Conservation (phyloP, 2,329 filamentous ascomycete species). For the Colletotrichum viniferum region DNA sequence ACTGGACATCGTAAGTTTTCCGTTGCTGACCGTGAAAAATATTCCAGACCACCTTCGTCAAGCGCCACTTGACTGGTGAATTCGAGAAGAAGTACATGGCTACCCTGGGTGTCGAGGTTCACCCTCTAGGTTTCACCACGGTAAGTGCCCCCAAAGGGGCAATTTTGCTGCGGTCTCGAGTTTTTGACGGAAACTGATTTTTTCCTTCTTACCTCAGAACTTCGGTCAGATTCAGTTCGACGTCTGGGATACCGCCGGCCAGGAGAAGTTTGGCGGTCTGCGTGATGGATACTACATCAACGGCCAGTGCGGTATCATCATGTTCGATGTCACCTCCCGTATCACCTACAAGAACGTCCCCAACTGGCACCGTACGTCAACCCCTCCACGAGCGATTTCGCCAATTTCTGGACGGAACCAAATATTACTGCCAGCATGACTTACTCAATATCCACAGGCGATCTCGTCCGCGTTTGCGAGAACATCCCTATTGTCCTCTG, state of each 20-base stretch:
- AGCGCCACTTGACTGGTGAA: constrained; percentile 99
- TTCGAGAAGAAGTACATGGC: constrained; percentile 99
- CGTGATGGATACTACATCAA: constrained; percentile 99
- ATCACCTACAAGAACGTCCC: constrained; percentile 99
- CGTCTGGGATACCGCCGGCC: constrained; percentile 98
- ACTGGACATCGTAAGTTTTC: neutral
- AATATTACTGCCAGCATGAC: neutral
- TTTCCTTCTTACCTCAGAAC: constrained; percentile 70
- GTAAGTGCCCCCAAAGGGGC: constrained; percentile 63
- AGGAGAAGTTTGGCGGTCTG: constrained; percentile 99
- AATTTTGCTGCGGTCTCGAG: neutral
- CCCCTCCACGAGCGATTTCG: neutral
- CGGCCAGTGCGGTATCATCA: constrained; percentile 99
- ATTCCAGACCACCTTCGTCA: constrained; percentile 96
- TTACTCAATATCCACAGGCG: constrained; percentile 62
- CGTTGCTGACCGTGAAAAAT: constrained; percentile 25
- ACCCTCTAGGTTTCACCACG: constrained; percentile 96
- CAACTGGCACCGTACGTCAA: constrained; percentile 97
- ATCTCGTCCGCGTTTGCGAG: constrained; percentile 98
- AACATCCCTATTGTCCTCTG: constrained; percentile 98
- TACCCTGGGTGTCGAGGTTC: constrained; percentile 98
- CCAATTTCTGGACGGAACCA: neutral
- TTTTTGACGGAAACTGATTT: constrained; percentile 7
- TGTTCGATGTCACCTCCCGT: constrained; percentile 99
- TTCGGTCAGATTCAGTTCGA: constrained; percentile 97